Conservation (phyloP, 805 yeast species). For the Metschnikowia amazonensis region DNA sequence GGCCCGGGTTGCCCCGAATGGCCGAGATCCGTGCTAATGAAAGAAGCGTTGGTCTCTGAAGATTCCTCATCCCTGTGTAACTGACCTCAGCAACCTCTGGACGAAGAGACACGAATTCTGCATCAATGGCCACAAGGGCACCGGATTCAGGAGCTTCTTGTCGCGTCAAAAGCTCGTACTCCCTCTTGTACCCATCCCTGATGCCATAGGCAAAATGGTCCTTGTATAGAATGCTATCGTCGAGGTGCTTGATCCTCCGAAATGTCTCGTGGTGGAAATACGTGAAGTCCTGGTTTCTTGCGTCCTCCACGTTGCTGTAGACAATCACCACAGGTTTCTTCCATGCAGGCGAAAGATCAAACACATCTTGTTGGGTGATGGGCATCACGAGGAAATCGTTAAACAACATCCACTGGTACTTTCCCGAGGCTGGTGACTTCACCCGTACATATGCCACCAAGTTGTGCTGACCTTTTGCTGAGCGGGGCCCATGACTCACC, state of each 20-base stretch:
- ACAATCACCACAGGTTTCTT: conserved; percentile 73
- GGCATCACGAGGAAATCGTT: conserved; percentile 87
- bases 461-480: conserved; percentile 45
- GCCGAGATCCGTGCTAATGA: conserved; percentile 90
- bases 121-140: conserved; percentile 85
- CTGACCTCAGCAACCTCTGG: conserved; percentile 78
- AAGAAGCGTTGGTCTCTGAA: conserved; percentile 70
- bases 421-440: conserved; percentile 19
- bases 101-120: conserved; percentile 84
- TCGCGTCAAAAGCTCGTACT: conserved; percentile 63
- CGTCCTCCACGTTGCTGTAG: conserved; percentile 51
- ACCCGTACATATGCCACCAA: conserved; percentile 57
- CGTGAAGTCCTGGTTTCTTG: conserved; percentile 40
- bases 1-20: conserved; percentile 66
- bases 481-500: conserved; percentile 45
- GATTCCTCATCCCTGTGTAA: conserved; percentile 62
- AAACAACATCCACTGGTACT: conserved; percentile 70
- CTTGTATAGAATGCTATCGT: conserved; percentile 63
- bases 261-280: conserved; percentile 29
- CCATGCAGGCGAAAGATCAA: conserved; percentile 72
- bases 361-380: conserved; percentile 71
- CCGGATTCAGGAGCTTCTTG: conserved; percentile 75
- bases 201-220: conserved; percentile 72
- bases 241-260: conserved; percentile 29
- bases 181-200: conserved; percentile 53